Conservation (phyloP, 345 rosid species). For the Fremontodendron californicum region DNA sequence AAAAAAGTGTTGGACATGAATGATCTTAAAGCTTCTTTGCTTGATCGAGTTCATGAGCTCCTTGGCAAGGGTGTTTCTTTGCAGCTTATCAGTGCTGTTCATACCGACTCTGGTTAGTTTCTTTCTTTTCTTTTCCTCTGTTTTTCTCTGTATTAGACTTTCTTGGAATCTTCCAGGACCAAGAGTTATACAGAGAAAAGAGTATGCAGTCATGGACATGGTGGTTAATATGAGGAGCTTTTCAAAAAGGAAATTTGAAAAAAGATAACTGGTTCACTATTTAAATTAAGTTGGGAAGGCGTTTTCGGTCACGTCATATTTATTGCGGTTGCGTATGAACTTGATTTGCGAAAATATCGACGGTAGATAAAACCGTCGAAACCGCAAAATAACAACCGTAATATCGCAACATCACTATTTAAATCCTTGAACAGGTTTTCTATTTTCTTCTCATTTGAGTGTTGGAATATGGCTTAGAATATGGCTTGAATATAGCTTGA, state of each 20-base stretch:
- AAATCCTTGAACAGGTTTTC: too few relatives aligned
- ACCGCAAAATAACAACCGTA: too few relatives aligned
- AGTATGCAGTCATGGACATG: background rate
- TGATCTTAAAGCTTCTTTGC: slow-evolving; percentile 58
- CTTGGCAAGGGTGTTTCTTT: slow-evolving; percentile 58
- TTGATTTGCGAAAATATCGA: too few relatives aligned
- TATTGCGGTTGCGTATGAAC: too few relatives aligned
- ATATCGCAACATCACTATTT: too few relatives aligned
- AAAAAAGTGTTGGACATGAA: slow-evolving; percentile 75
- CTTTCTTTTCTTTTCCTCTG: background rate
- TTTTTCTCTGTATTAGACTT: background rate
- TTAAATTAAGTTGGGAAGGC: too few relatives aligned
- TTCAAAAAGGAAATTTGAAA: background rate
- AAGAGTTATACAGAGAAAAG: background rate
- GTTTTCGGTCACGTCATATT: too few relatives aligned
- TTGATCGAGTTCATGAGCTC: slow-evolving; percentile 65
- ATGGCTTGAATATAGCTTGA: too few relatives aligned
- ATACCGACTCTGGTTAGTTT: slow-evolving; percentile 52
- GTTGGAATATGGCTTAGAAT: too few relatives aligned
- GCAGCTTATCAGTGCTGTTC: slow-evolving; percentile 67
- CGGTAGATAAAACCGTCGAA: too few relatives aligned
- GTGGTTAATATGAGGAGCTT: background rate
- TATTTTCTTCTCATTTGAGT: background rate
- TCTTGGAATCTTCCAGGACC: background rate
- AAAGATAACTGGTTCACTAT: too few relatives aligned